Percentiles rank a stretch among this genome's conserved stretches.
phyloP scores from a whole-genome alignment of 495 filamentous ascomycete species.

The Haplographium delicatum region DNA sequence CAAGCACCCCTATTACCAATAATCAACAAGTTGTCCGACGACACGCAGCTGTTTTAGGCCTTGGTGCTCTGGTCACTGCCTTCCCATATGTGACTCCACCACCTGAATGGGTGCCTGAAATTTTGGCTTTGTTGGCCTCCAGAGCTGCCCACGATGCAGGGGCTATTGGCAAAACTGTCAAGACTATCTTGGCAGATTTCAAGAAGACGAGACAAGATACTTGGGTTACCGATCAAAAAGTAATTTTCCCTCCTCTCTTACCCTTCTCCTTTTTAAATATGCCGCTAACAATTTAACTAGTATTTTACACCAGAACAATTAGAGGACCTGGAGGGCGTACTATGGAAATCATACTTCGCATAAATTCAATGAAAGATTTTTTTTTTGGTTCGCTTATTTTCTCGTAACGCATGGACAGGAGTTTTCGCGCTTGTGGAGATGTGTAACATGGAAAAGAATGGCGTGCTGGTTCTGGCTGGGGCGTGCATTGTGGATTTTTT shows the following conservation, averaged over 20 bases:
- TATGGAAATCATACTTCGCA: conserved; percentile 99
- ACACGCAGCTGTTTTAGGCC: conserved; percentile 87
- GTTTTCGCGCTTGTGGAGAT: not conserved
- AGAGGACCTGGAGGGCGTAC: conserved; percentile 89
- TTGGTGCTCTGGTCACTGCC: conserved; percentile 89
- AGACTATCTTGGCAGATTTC: conserved; percentile 91
- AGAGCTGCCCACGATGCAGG: conserved; percentile 84
- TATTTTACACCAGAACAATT: conserved; percentile 89
- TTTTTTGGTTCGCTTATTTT: too few relatives aligned
- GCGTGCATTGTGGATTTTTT: too few relatives aligned
- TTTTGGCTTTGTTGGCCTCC: conserved; percentile 78
- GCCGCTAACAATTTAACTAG: conserved; percentile 44
- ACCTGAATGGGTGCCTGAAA: conserved; percentile 88
- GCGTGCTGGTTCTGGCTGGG: too few relatives aligned
- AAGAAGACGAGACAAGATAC: conserved; percentile 99
- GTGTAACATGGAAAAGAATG: too few relatives aligned
- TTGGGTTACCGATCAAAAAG: conserved; percentile 97
- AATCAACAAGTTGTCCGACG: conserved; percentile 72
- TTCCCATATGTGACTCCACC: conserved; percentile 95
- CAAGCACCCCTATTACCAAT: conserved; percentile 67
- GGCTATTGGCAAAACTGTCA: conserved; percentile 95
- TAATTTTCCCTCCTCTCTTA: too few relatives aligned
- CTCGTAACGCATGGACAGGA: not conserved
- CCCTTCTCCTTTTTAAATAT: not conserved
- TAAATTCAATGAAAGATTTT: too few relatives aligned